A percentile compares a stretch with the other conserved stretches of the same genome.
Evolutionary conservation across 2,329 filamentous ascomycete species (phyloP).

Genomic region (Hymenoscyphus albidus): DNA sequence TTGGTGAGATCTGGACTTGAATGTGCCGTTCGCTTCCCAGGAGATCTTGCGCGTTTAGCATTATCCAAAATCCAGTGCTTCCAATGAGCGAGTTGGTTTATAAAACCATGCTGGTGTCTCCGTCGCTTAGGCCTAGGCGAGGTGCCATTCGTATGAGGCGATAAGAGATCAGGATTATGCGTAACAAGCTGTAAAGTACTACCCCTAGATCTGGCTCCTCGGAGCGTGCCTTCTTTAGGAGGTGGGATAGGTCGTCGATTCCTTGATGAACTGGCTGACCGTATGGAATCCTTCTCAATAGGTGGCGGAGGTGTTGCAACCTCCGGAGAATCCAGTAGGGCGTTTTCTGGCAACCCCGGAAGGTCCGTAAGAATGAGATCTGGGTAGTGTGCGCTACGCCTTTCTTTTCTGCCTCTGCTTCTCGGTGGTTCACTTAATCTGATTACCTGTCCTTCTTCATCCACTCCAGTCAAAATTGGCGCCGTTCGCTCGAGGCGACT

Average conservation of each 20-base stretch:
- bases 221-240: conserved; percentile 73
- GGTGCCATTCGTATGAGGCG: conserved; percentile 40
- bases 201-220: conserved; percentile 68
- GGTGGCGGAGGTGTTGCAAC: conserved; percentile 57
- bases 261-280: conserved; percentile 73
- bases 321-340: conserved; percentile 33
- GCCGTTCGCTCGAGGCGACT: conserved; percentile 79
- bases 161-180: conserved; percentile 58
- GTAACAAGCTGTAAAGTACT: conserved; percentile 84
- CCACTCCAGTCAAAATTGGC: conserved; percentile 70
- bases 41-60: conserved; percentile 58
- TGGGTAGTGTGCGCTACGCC: conserved; percentile 63
- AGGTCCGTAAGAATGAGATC: conserved; percentile 70
- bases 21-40: conserved; percentile 38
- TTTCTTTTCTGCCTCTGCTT: conserved; percentile 71
- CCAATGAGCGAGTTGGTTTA: conserved; percentile 62
- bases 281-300: conserved; percentile 72
- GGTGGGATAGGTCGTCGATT: conserved; percentile 74
- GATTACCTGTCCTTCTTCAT: conserved; percentile 62
- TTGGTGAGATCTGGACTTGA: conserved; percentile 57
- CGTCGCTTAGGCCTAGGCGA: conserved; percentile 40
- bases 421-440: conserved; percentile 53
- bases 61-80: conserved; percentile 72
- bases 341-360: conserved; percentile 67
- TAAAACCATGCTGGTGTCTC: conserved; percentile 58